Percentiles rank a stretch among this genome's conserved stretches.
Evolutionary conservation across 202 grass and related monocot genomes (phyloP).

Genomic region (Brachypodium distachyon): DNA sequence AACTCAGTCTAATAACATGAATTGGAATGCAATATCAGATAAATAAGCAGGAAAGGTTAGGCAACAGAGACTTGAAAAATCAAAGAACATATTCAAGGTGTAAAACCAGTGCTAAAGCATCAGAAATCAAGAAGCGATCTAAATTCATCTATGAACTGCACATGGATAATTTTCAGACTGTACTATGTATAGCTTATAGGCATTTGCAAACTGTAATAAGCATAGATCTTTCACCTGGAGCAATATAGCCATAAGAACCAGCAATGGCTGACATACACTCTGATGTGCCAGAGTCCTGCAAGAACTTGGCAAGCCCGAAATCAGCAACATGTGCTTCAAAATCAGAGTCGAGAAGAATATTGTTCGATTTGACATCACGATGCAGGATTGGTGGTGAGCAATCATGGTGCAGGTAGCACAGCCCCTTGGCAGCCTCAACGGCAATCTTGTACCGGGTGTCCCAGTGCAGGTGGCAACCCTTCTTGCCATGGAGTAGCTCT

Average conservation of each 20-base stretch:
- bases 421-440: conserved; percentile 84
- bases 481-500: conserved; percentile 93
- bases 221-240: conserved; percentile 54
- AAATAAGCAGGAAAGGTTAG: not conserved
- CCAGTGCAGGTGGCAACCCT: conserved; percentile 84
- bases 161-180: not conserved
- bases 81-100: not conserved
- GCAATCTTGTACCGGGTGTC: conserved; percentile 85
- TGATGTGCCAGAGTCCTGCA: conserved; percentile 80
- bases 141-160: not conserved
- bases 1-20: not conserved
- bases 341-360: conserved; percentile 84
- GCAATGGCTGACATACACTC: conserved; percentile 99
- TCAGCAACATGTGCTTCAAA: conserved; percentile 95
- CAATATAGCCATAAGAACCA: conserved; percentile 96
- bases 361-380: conserved; percentile 93
- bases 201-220: not conserved
- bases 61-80: not conserved
- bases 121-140: not conserved
- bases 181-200: not conserved
- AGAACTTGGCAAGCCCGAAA: conserved; percentile 93
- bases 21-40: not conserved
- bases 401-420: conserved; percentile 95
- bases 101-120: not conserved
- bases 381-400: conserved; percentile 83